Base-by-base conservation (phyloP, 148 eudicot species). In the Talinum fruticosum region DNA sequence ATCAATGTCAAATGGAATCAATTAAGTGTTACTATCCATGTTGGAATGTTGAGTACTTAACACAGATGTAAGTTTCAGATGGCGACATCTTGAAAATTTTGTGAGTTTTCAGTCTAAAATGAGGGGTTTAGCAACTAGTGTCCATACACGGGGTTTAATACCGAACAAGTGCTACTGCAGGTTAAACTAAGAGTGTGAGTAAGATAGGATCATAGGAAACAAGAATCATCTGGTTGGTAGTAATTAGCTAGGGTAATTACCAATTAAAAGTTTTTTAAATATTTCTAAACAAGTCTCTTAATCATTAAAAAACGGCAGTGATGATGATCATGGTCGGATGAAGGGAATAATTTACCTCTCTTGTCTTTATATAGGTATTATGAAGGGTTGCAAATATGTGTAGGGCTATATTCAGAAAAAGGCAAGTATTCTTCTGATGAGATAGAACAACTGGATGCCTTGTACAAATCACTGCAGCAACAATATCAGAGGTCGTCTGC, bases 381-480 rank as follows among this genome's bases (percentile, higher is more conserved):
- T 83, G 98, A 96, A 86, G 99, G 98, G 49, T 81, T 96, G 82
- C 99, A 96, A 79, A 93, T 82, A 86, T 96, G 99, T 79, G 77
- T 89, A 65, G 97, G 98, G 24, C 84, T 96, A 44, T 79, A 83
- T 85, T 85, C 91, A 69, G 90, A 87, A 71, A 88, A 74, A 66
- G 85, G 85, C 14, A 76, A 82, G 62, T 91, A 93, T 85, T 86
- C 98, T 59, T 71, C 93, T 76, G 90, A 89, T 74, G 87, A 89
- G 74, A 82, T 88, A 77, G 92, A 87, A 78, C 82, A 83, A 79
- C 83, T 96, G 81, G 95, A 91, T 41, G 88, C 88, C 67, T 83
- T 96, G 78, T 96, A 96, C 87, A 78, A 84, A 78, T 90, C 93
- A 69, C 88, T 96, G 66, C 89, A 87, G 83, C 84, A 85, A 85